Percentiles rank a stretch among this genome's conserved stretches.
These are phyloP conservation scores for Trichoderma sp. DNA, from an alignment of 2,329 filamentous ascomycete genomes.

Conservation along the genomic window DNA sequence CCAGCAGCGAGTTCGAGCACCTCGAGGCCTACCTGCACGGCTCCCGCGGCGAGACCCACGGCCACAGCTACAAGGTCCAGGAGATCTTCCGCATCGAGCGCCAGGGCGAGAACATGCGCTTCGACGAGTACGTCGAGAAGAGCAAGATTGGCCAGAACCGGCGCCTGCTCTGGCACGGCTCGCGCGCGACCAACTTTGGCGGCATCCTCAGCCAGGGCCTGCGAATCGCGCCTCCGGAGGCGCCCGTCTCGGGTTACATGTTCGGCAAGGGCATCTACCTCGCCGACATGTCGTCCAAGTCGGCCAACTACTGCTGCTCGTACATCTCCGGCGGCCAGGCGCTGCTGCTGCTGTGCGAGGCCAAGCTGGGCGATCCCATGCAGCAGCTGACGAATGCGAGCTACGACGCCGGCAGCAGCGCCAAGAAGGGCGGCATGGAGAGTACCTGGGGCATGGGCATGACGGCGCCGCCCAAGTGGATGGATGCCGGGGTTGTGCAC, in stretches of 20 bases:
- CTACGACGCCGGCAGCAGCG: conserved; percentile 65
- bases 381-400: conserved; percentile 60
- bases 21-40: conserved; percentile 68
- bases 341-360: conserved; percentile 80
- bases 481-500: conserved; percentile 71
- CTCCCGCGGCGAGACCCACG: conserved; percentile 69
- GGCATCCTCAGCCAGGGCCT: conserved; percentile 86
- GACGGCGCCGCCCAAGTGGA: conserved; percentile 69
- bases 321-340: conserved; percentile 67
- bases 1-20: conserved; percentile 64
- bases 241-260: conserved; percentile 80
- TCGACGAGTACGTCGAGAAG: conserved; percentile 59
- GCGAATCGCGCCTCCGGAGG: conserved; percentile 85
- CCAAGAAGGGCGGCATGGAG: conserved; percentile 60
- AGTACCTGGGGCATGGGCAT: conserved; percentile 72
- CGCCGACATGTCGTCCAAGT: conserved; percentile 82
- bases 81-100: conserved; percentile 85
- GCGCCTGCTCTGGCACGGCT: conserved; percentile 85
- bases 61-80: conserved; percentile 60
- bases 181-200: conserved; percentile 79
- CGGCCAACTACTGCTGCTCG: conserved; percentile 72
- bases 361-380: conserved; percentile 73
- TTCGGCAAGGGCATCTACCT: conserved; percentile 90
- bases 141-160: conserved; percentile 63
- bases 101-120: conserved; percentile 69